These are phyloP conservation scores for Toxicodendron radicans DNA, from an alignment of 345 rosid species.

Conservation along the genomic window DNA sequence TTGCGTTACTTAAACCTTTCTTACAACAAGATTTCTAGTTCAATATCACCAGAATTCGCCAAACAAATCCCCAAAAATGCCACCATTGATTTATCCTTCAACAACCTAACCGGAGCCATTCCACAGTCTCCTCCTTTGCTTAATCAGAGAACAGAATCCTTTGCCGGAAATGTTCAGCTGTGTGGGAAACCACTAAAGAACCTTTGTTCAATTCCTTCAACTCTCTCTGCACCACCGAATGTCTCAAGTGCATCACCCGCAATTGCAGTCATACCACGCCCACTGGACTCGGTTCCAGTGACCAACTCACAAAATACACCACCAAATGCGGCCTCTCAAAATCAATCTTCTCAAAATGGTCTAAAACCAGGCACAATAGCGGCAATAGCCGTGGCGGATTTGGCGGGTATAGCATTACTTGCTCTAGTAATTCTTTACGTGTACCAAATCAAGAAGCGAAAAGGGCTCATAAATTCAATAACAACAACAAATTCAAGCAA, in stretches of 20 bases:
- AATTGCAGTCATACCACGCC: slow-evolving; percentile 83
- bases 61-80: slow-evolving; percentile 51
- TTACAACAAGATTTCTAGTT: slow-evolving; percentile 65
- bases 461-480: slow-evolving; percentile 9
- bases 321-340: slow-evolving; percentile 6
- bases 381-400: slow-evolving; percentile 56
- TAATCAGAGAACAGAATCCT: slow-evolving; percentile 56
- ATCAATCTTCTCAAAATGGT: slow-evolving; percentile 32
- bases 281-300: slow-evolving; percentile 35
- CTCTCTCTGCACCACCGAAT: slow-evolving; percentile 72
- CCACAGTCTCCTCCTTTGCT: slow-evolving; percentile 56
- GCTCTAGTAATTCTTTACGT: slow-evolving; percentile 62
- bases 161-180: slow-evolving; percentile 59
- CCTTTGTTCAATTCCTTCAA: slow-evolving; percentile 77
- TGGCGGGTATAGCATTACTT: slow-evolving; percentile 64
- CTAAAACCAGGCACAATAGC: slow-evolving; percentile 73
- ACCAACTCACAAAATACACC: slow-evolving; percentile 23
- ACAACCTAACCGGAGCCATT: slow-evolving; percentile 80
- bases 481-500: slow-evolving; percentile 23
- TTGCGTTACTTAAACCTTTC: slow-evolving; percentile 69
- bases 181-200: slow-evolving; percentile 86
- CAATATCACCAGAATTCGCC: slow-evolving; percentile 58
- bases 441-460: slow-evolving; percentile 62
- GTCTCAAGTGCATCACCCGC: slow-evolving; percentile 69
- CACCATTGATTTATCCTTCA: slow-evolving; percentile 76